Base-by-base conservation (phyloP, 2,329 filamentous ascomycete genomes). In the Ophiostoma perfectum region DNA sequence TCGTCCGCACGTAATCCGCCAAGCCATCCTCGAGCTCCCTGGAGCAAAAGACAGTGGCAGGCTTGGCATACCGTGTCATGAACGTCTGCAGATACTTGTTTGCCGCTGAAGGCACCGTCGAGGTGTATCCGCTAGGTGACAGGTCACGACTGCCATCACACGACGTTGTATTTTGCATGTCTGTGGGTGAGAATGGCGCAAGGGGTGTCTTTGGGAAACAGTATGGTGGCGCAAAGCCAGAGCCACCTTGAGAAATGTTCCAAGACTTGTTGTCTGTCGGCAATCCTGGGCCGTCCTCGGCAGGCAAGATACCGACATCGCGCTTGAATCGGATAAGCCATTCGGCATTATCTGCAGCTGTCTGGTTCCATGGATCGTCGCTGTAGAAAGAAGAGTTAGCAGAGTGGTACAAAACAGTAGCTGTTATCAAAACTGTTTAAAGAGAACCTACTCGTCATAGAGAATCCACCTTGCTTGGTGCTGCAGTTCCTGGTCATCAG, bases 301-400 rank as follows among this genome's bases (percentile, higher is more conserved):
- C 75, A 0, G 78, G 77, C 2, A 83, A 75, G 42, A 88, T 82
- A 18, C 84, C 84, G 0, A 78, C 80, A 64, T 85, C 81, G 11
- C 84, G 81, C 75, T 89, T 88, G 78, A 89, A 88, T 62, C 86
- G 81, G 68, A 82, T 80, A 12, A 89, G 79, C 86, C 86, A 89
- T 75, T 88, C 86, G 0, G 80, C 81, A 71, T 88, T 88, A 73
- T 88, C 86, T 42, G 86, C 86, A 0, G 84, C 84, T 0, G 86
- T 88, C 72, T 86, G 83, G 74, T 88, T 88, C 83, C 85, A 88
- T 2, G 84, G 84, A 72, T 88, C 86, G 68, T 88, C 86, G 68
- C 84, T 86, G 62, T 27, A 27, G 27, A 27, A 27, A 27, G 27
- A 1, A 42, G 5, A 44, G 3, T 39, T 7, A 45, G 18, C 3